phyloP scores from a whole-genome alignment of 2,329 filamentous ascomycete species.

The Fusarium burgessii region DNA sequence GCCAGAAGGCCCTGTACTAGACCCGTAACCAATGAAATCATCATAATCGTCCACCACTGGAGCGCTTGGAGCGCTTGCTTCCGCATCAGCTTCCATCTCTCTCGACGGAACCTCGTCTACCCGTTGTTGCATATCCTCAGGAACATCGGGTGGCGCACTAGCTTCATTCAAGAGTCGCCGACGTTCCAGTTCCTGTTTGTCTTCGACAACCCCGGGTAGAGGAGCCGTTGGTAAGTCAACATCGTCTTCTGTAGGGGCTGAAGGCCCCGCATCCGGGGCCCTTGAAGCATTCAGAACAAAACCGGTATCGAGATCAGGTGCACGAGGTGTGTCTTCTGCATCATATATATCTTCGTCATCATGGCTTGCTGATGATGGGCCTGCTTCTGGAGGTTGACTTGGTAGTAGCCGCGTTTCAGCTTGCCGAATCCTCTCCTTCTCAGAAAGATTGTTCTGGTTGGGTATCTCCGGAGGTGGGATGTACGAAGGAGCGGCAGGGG shows the following conservation, averaged over 20 bases:
- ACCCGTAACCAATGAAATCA: constrained; percentile 55
- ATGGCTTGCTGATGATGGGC: constrained; percentile 45
- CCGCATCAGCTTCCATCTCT: constrained; percentile 43
- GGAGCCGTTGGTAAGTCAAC: constrained; percentile 49
- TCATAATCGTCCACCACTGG: constrained; percentile 69
- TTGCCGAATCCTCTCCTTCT: constrained; percentile 83
- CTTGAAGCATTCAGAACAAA: constrained; percentile 23
- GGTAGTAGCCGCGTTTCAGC: constrained; percentile 85
- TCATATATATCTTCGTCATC: constrained; percentile 64
- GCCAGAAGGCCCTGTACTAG: constrained; percentile 43
- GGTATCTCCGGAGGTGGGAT: constrained; percentile 71
- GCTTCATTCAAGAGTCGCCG: constrained; percentile 72
- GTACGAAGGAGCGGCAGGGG: constrained; percentile 55
- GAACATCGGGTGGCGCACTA: constrained; percentile 71
- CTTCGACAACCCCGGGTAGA: constrained; percentile 63
- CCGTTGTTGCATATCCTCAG: constrained; percentile 61
- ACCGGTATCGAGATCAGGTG: constrained; percentile 21
- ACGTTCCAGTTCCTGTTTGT: constrained; percentile 83
- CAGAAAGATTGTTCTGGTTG: constrained; percentile 73
- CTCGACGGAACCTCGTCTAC: constrained; percentile 48
- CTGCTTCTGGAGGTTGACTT: constrained; percentile 71
- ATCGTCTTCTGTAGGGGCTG: constrained; percentile 61
- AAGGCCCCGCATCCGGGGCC: constrained; percentile 48
- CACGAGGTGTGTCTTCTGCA: constrained; percentile 55
- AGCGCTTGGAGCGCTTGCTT: constrained; percentile 71